phyloP scores from a whole-genome alignment of 1,139 yeast species.

The Hyphopichia wangnamkhiaoensis region DNA sequence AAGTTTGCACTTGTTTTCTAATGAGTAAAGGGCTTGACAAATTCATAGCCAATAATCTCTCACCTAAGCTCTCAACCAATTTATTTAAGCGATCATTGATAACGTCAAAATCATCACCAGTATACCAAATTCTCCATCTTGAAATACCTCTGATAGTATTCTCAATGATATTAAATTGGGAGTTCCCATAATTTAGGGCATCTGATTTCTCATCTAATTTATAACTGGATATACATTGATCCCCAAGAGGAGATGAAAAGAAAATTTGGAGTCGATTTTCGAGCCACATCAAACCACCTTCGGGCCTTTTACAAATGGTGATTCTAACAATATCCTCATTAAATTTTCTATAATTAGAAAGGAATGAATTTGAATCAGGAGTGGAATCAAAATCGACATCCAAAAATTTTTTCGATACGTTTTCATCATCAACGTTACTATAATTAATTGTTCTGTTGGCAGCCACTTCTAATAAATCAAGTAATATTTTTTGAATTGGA shows the following conservation, averaged over 20 bases:
- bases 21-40: slow-evolving; percentile 78
- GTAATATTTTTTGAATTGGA: slow-evolving; percentile 54
- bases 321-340: slow-evolving; percentile 90
- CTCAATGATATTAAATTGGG: slow-evolving; percentile 86
- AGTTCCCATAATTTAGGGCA: slow-evolving; percentile 71
- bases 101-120: slow-evolving; percentile 60
- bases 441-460: slow-evolving; percentile 80
- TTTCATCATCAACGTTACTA: slow-evolving; percentile 65
- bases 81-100: slow-evolving; percentile 57
- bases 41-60: slow-evolving; percentile 71
- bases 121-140: slow-evolving; percentile 96
- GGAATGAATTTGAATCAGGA: slow-evolving; percentile 76
- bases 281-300: slow-evolving; percentile 80
- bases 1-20: slow-evolving; percentile 85
- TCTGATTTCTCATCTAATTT: slow-evolving; percentile 64
- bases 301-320: slow-evolving; percentile 82
- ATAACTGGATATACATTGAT: slow-evolving; percentile 56
- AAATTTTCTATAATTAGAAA: slow-evolving; percentile 78
- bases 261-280: slow-evolving; percentile 71
- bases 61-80: slow-evolving; percentile 75
- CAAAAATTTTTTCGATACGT: slow-evolving; percentile 63
- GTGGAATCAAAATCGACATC: slow-evolving; percentile 86
- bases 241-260: slow-evolving; percentile 74
- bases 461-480: slow-evolving; percentile 71
- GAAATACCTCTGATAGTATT: slow-evolving; percentile 89